These are phyloP conservation scores for Polyplosphaeria fusca DNA, from an alignment of 495 filamentous ascomycete genomes.

Conservation along the genomic window DNA sequence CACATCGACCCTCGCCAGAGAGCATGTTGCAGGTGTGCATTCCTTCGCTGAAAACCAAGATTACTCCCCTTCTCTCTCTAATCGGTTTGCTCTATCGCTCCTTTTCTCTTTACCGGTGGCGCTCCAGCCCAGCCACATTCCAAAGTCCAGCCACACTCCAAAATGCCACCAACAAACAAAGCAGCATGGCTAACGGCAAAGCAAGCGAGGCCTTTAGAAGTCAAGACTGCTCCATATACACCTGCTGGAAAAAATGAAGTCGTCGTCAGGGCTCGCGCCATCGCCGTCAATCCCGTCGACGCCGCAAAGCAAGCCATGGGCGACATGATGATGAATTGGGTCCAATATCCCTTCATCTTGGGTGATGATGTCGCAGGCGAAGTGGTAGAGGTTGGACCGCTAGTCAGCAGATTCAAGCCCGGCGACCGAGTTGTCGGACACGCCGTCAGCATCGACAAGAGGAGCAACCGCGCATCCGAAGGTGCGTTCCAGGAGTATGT, in stretches of 20 bases:
- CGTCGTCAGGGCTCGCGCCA: conserved; percentile 40
- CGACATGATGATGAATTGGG: conserved; percentile 29
- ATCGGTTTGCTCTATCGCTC: too few species aligned
- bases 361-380: conserved; percentile 17
- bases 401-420: neutral
- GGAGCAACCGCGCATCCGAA: neutral
- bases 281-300: conserved; percentile 48
- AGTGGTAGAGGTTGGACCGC: conserved; percentile 2
- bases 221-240: conserved; percentile 36
- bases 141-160: too few species aligned
- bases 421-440: conserved; percentile 48
- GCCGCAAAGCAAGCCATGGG: conserved; percentile 42
- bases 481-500: conserved; percentile 32
- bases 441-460: neutral
- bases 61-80: too few species aligned
- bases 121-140: too few species aligned
- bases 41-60: too few species aligned
- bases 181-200: conserved; percentile 3
- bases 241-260: conserved; percentile 39
- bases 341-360: conserved; percentile 46
- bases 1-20: too few species aligned
- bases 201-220: conserved; percentile 32
- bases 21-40: too few species aligned
- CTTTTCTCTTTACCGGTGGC: too few species aligned
- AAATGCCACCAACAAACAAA: conserved; percentile 6